Evolutionary conservation across 306 rosid genomes (phyloP).

Genomic region (Leucaena leucocephala): DNA sequence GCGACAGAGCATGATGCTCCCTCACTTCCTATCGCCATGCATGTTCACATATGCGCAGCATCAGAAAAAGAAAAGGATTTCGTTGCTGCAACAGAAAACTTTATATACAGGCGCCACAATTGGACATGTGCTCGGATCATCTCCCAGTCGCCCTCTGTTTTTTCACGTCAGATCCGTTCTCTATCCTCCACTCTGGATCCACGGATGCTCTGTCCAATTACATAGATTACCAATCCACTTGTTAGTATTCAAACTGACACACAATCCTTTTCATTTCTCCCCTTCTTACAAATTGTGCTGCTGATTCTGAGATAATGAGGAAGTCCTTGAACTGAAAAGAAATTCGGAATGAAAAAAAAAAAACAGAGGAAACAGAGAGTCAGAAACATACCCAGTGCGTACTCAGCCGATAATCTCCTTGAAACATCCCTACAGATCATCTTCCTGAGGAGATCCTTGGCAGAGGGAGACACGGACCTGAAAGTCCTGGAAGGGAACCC

Average conservation of each 20-base stretch:
- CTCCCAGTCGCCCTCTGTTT: neutral
- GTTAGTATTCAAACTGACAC: neutral
- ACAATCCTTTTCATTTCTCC: no score
- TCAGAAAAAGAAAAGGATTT: neutral
- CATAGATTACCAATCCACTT: neutral
- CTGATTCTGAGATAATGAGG: neutral
- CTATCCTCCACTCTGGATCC: conserved; percentile 82
- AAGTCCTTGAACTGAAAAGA: neutral
- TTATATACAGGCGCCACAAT: conserved; percentile 18
- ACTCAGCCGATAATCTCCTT: conserved; percentile 73
- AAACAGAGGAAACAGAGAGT: neutral
- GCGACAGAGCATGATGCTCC: no score
- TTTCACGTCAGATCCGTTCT: conserved; percentile 27
- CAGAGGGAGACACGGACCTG: conserved; percentile 64
- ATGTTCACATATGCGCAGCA: neutral
- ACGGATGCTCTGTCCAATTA: conserved; percentile 67
- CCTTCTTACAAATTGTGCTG: neutral
- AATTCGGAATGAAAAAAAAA: neutral
- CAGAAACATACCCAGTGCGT: conserved; percentile 68
- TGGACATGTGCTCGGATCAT: neutral
- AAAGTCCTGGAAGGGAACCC: conserved; percentile 80
- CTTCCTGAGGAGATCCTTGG: conserved; percentile 86
- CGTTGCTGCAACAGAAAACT: neutral
- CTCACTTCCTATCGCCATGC: neutral
- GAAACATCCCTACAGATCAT: conserved; percentile 75